phyloP scores from a whole-genome alignment of 257 asterid species.

The Thymus quinquecostatus region DNA sequence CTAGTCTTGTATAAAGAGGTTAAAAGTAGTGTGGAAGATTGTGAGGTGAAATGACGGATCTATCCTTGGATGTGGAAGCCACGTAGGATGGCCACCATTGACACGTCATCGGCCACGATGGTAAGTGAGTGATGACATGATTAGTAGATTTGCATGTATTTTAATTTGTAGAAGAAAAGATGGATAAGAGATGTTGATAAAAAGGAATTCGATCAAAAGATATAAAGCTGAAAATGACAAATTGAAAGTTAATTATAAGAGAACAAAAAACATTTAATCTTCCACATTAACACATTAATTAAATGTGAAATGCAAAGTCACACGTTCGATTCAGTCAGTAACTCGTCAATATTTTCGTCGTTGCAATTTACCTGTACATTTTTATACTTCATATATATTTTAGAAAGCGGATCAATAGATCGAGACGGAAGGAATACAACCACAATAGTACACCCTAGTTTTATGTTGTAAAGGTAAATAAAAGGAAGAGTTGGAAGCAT shows the following conservation, averaged over 20 bases:
- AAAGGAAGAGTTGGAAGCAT: no score
- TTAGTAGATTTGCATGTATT: no score
- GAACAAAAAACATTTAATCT: conserved; percentile 1
- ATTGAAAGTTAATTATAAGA: neutral
- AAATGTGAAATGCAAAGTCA: neutral
- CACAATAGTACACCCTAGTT: no score
- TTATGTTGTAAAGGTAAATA: no score
- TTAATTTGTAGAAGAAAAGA: neutral
- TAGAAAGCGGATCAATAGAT: no score
- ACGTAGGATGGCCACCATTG: conserved; percentile 27
- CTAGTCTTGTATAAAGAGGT: conserved; percentile 27
- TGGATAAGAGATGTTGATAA: conserved; percentile 16
- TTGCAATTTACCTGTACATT: no score
- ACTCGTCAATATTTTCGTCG: no score
- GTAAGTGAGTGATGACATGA: no score
- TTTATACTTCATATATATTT: no score
- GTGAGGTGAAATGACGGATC: conserved; percentile 30
- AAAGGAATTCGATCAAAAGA: conserved; percentile 14
- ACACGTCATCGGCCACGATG: conserved; percentile 11
- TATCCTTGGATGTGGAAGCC: conserved; percentile 43
- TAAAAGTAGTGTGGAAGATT: neutral
- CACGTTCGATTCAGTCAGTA: no score
- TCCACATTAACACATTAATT: conserved; percentile 4
- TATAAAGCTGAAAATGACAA: conserved; percentile 26
- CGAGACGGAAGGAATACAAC: no score